Evolutionary conservation across 1,284 basidiomycete species (phyloP), one percentile per base, ranked within the genome.

Genomic region (Ustilago vetiveriae): DNA sequence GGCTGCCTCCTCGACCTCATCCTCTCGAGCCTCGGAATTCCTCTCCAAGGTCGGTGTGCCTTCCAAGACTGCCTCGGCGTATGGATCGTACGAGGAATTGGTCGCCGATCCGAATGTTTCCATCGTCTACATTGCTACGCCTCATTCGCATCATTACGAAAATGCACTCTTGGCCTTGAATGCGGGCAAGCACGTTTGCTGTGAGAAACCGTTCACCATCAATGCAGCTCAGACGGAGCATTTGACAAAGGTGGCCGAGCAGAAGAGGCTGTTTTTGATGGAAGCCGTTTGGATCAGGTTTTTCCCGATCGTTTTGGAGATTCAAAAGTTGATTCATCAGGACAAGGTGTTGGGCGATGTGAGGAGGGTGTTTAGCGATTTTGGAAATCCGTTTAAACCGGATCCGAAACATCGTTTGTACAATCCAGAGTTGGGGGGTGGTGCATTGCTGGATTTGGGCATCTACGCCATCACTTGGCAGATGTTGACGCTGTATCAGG

Each of bases 71-170:
- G 87, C 88, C 73, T 90, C 88, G 75, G 87, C 88, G 4, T 92
- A 89, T 71, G 91, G 90, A 13, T 86, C 85, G 19, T 95, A 96
- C 77, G 86, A 88, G 46, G 89, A 90, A 51, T 87, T 95, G 1
- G 92, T 88, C 72, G 84, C 85, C 10, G 90, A 93, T 79, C 84
- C 85, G 64, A 88, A 90, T 37, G 60, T 86, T 67, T 72, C 85
- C 43, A 83, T 68, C 36, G 43, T 66, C 32, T 60, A 86, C 57
- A 22, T 78, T 87, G 90, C 91, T 21, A 94, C 93, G 1, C 93
- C 92, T 5, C 92, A 95, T 80, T 90, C 91, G 0, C 85, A 86
- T 62, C 93, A 96, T 84, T 92, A 92, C 80, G 84, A 85, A 56
- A 91, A 92, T 74, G 88, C 90, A 1, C 84, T 90, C 66, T 88